Evolutionary conservation across 169 alveolate species (phyloP), one percentile per base, ranked within the genome.

Genomic region (Toxoplasma gondii): DNA sequence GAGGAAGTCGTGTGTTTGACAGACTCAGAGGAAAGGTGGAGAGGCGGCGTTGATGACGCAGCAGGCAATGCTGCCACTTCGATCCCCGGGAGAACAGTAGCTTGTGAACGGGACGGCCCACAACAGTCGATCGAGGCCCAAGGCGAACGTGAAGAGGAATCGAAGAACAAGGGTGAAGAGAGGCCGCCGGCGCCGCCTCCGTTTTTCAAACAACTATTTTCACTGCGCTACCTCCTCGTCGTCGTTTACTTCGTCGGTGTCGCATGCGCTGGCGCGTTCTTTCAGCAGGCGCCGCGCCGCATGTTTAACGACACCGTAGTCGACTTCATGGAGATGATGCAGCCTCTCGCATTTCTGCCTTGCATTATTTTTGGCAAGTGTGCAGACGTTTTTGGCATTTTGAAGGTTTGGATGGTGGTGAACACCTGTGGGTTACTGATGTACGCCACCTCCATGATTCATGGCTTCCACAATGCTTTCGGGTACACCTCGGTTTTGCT

Each of bases 361-460:
- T 78, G 91, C 53, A 36, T 53, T 38, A 38, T 53, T 29, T n/a
- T 78, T 34, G 95, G 95, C 9, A 36, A 36, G 64, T 44, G 82
- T 87, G 92, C 92, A 82, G 95, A 92, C 81, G 17, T 36, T 27
- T 84, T 86, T 38, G 95, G 95, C 24, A 53, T 67, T 82, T 5
- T 81, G 36, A 29, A 38, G n/a, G 88, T 93, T 83, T 93, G 94
- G 39, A 38, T 94, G 27, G 70, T 93, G 31, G 93, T 92, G 69
- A 94, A 93, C 81, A 92, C 96, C 34, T 58, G 24, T n/a, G 96
- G 96, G 45, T 82, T 95, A n/a, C 83, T 96, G 54, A 92, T 93
- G 95, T 96, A 96, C 87, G 88, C 91, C 34, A 74, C 93, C 80
- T 95, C 95, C n/a, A 78, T 95, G 54, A 19, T 64, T 64, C 74